A percentile compares a stretch with the other conserved stretches of the same genome.
Conservation (phyloP, 345 rosid genomes). For the Populus euphratica region DNA sequence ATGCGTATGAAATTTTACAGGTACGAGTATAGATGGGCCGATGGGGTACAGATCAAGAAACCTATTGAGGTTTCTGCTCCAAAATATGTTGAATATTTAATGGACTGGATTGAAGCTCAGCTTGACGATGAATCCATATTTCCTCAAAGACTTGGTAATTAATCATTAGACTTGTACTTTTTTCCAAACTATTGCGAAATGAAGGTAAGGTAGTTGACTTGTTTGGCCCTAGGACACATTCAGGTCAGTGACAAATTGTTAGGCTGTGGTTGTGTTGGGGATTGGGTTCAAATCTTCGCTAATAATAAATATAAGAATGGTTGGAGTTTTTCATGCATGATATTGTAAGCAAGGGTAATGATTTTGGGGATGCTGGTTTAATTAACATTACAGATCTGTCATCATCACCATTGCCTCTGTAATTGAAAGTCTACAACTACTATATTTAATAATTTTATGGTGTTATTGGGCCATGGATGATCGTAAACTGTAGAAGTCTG, state of each 20-base stretch:
- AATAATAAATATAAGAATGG: background rate
- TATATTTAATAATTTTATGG: too few relatives aligned
- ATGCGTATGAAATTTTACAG: constrained; percentile 36
- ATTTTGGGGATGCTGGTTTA: background rate
- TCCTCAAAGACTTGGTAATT: constrained; percentile 93
- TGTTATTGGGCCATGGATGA: too few relatives aligned
- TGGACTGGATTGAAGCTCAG: constrained; percentile 98
- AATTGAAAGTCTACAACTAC: too few relatives aligned
- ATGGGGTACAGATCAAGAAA: constrained; percentile 96
- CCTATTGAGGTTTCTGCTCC: constrained; percentile 99
- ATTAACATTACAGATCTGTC: background rate
- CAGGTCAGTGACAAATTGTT: too few relatives aligned
- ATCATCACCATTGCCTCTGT: too few relatives aligned
- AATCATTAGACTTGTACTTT: constrained; percentile 8
- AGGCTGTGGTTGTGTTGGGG: background rate
- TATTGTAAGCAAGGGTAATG: background rate
- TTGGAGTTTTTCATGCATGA: background rate
- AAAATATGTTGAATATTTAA: constrained; percentile 92
- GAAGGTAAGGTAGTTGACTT: background rate
- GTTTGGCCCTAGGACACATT: background rate
- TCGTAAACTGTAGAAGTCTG: too few relatives aligned
- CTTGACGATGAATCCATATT: constrained; percentile 95
- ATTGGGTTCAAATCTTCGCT: background rate
- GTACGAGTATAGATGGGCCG: constrained; percentile 99
- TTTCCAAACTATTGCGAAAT: background rate